phyloP scores from a whole-genome alignment of 176 grass and related monocot species.

The Raddia guianensis region DNA sequence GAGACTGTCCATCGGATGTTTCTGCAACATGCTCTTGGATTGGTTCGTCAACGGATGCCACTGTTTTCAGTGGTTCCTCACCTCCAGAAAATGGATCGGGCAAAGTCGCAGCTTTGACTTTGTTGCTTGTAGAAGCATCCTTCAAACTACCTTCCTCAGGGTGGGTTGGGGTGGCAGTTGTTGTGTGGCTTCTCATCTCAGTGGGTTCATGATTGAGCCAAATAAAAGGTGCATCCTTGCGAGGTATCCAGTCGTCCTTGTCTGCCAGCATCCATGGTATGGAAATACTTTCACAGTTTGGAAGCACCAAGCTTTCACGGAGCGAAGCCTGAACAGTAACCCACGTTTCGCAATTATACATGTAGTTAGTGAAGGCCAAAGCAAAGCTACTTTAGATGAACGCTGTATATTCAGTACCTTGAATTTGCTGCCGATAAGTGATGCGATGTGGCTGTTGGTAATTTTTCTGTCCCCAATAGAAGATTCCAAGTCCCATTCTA shows the following conservation, averaged over 20 bases:
- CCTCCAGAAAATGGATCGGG: conserved; percentile 18
- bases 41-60: conserved; percentile 40
- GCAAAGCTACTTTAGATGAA: conserved; percentile 4
- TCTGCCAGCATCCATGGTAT: conserved; percentile 86
- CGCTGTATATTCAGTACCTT: conserved; percentile 59
- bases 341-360: conserved; percentile 27
- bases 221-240: conserved; percentile 75
- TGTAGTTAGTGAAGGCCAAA: conserved; percentile 1
- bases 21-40: conserved; percentile 38
- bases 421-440: conserved; percentile 72
- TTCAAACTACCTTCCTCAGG: conserved; percentile 47
- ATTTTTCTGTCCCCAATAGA: conserved; percentile 88
- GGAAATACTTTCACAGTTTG: conserved; percentile 86
- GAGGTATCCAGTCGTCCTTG: conserved; percentile 84
- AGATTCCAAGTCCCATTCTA: conserved; percentile 92
- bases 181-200: conserved; percentile 34
- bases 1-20: conserved; percentile 28
- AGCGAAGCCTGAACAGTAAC: conserved; percentile 61
- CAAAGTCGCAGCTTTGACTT: not conserved
- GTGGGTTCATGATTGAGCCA: conserved; percentile 61
- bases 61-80: conserved; percentile 47
- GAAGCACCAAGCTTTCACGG: conserved; percentile 70
- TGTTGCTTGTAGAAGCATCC: conserved; percentile 31
- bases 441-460: conserved; percentile 67
- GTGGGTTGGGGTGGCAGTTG: conserved; percentile 19